Evolutionary conservation across 768 basidiomycete species (phyloP), one percentile per base, ranked within the genome.

Genomic region (Erythrobasidium yunnanense): DNA sequence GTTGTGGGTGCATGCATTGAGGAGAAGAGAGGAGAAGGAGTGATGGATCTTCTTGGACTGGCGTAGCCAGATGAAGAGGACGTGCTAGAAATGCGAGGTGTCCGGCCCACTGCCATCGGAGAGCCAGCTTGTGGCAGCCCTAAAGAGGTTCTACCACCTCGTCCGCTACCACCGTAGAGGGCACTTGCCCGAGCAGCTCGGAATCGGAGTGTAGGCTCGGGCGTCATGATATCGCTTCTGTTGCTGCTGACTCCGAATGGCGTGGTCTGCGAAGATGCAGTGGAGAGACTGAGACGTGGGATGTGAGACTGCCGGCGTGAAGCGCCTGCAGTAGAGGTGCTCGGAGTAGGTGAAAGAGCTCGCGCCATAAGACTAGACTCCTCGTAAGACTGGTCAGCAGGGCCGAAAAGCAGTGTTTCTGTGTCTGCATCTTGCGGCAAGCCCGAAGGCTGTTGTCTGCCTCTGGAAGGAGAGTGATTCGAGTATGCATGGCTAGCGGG

Each of bases 261-360:
- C 7, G 49, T 63, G 49, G 49, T 49, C 4, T 63, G 60, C 6
- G 60, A 7, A 8, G 42, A 29, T 29, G 25, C 17, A 2, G 42
- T 20, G 3, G 60, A 63, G 8, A 13, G 11, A 13, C 49, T 51
- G 13, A 51, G 47, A 13, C 45, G 45, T 2, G 60, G 60, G 42
- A 63, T 63, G n/a, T 47, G 60, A 7, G 60, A 63, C n/a, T 63
- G 45, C 30, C 60, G 60, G 18, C 60, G 42, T 29, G 29, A 22
- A 17, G n/a, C 30, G 47, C 22, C 45, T 42, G n/a, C 25, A 2
- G 60, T 63, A 8, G 32, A 29, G n/a, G 22, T 49, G 23, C 18
- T 63, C 2, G 60, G 42, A 8, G 60, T 63, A 32, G 60, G 60
- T n/a, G 60, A 63, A 20, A 63, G 15, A 4, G 60, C 60, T 32